Evolutionary conservation across 257 asterid genomes (phyloP), one percentile per base, ranked within the genome.

Genomic region (Solanum piurae): DNA sequence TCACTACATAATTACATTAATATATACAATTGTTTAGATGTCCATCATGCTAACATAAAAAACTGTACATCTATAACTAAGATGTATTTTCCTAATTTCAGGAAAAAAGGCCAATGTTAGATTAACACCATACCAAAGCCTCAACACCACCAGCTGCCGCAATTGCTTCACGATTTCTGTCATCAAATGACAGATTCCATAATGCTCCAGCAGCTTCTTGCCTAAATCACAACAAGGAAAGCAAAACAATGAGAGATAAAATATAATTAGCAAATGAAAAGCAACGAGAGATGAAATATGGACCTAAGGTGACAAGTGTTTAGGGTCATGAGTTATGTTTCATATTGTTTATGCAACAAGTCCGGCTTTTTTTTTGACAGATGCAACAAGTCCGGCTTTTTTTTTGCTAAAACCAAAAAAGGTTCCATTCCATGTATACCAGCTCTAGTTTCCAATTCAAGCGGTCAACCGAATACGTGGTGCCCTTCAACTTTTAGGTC

Each of bases 201-300:
- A 95, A 91, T 79, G 99, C 99, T 88, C 96, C 98, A 79, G 98
- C 99, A 87, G 98, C 98, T 92, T 97, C 99, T 95, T 96, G 98
- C 98, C 99, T 97, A 86, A 36, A 85, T 31, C 52, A 44, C 34
- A 86, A 76, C 12, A 85, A 52, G 84, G 55, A 83, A 62, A n/a
- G 40, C 38, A 25, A 68, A 66, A 46, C 69, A 49, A 23, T 21
- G 37, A 86, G 68, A 60, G 7, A 23, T 3, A 21, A n/a, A 66
- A 74, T 86, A 86, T 55, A 76, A 33, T 86, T 72, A 77, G 27
- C 66, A 14, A 40, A 40, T 33, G 77, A 23, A 82, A 52, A 58
- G 9, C 71, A 25, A 29, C 0, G 7, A 66, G 9, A 73, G 11
- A 44, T 72, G 72, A 86, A 29, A 71, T 29, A 38, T 12, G 82